These are phyloP conservation scores for Citrus glauca DNA, from an alignment of 345 rosid genomes.

Conservation along the genomic window DNA sequence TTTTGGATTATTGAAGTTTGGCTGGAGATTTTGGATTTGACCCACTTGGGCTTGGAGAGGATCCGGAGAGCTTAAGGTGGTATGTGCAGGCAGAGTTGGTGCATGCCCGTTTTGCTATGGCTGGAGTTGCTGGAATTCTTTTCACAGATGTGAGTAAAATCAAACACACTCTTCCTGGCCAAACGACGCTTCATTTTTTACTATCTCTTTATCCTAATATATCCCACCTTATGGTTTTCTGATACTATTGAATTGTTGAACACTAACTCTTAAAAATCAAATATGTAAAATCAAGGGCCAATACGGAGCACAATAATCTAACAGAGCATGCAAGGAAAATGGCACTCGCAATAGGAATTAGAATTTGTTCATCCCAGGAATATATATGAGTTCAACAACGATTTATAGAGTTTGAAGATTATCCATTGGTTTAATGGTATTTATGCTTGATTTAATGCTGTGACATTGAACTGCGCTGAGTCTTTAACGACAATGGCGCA, in stretches of 20 bases:
- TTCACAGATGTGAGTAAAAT: conserved; percentile 66
- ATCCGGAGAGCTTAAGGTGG: conserved; percentile 88
- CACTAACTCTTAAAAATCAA: neutral
- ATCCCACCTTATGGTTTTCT: too few species aligned
- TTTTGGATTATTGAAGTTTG: conserved; percentile 35
- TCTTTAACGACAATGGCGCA: neutral
- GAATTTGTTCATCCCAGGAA: neutral
- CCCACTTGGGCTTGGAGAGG: conserved; percentile 92
- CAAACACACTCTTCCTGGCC: neutral
- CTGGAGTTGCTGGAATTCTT: conserved; percentile 89
- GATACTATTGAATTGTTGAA: neutral
- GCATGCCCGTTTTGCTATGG: conserved; percentile 92
- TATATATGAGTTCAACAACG: neutral
- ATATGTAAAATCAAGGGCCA: neutral
- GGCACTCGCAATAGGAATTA: neutral
- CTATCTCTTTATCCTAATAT: neutral
- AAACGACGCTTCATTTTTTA: neutral
- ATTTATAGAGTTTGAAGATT: neutral
- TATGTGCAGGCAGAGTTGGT: conserved; percentile 95
- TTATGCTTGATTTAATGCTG: neutral
- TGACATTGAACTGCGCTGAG: neutral
- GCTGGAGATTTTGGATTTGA: conserved; percentile 91
- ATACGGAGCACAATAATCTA: neutral
- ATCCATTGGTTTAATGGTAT: neutral
- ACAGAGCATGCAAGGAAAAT: neutral